These are phyloP conservation scores for Actinomucor elegans DNA, from an alignment of 371 early-diverging fungal species.

Conservation along the genomic window DNA sequence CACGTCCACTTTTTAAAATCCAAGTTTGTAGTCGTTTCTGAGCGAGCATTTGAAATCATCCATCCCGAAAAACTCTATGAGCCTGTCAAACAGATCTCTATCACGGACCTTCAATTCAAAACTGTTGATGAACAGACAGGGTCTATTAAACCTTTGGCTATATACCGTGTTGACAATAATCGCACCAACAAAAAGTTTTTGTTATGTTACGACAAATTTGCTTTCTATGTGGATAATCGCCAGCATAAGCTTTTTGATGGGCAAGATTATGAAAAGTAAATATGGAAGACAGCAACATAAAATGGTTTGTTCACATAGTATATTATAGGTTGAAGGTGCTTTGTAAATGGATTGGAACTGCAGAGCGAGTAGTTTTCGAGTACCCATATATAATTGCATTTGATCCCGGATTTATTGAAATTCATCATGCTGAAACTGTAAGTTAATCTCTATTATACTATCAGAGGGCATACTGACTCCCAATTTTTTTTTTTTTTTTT, in stretches of 20 bases:
- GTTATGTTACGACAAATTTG: constrained; percentile 87
- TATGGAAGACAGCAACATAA: too few species aligned
- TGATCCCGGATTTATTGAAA: constrained; percentile 82
- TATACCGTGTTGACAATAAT: constrained; percentile 72
- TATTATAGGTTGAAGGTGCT: constrained; percentile 4
- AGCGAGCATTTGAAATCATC: constrained; percentile 82
- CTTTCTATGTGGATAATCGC: constrained; percentile 79
- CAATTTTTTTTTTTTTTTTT: neutral
- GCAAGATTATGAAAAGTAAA: constrained; percentile 36
- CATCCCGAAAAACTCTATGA: constrained; percentile 63
- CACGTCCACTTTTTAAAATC: constrained; percentile 72
- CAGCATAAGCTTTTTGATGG: too few species aligned
- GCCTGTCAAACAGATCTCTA: constrained; percentile 50
- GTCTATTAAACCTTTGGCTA: constrained; percentile 67
- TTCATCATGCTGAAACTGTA: constrained; percentile 82
- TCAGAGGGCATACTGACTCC: too few species aligned
- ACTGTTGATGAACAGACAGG: constrained; percentile 72
- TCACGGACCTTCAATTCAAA: constrained; percentile 74
- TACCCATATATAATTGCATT: constrained; percentile 88
- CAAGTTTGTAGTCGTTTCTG: constrained; percentile 75
- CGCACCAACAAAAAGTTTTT: too few species aligned
- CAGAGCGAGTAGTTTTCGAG: constrained; percentile 61
- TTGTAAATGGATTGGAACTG: constrained; percentile 53
- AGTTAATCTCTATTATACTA: too few species aligned
- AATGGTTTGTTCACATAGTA: neutral